Conservation (phyloP, 2,329 filamentous ascomycete species). For the Helotiales sp. region DNA sequence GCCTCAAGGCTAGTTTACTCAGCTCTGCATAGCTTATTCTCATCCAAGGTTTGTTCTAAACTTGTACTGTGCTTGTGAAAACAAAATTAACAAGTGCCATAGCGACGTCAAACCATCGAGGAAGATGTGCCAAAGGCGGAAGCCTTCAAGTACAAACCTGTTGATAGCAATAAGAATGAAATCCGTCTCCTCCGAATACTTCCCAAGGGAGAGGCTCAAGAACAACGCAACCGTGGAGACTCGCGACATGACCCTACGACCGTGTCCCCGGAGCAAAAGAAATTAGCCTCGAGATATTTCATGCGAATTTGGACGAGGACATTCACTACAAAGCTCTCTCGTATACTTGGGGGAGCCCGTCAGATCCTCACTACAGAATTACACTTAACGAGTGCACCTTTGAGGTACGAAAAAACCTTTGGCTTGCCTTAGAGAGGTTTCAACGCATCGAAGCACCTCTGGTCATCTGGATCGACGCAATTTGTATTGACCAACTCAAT, state of each 20-base stretch:
- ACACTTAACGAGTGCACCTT: slow-evolving; percentile 1
- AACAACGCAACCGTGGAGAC: not conserved
- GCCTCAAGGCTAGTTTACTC: too few relatives aligned
- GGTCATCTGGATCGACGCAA: slow-evolving; percentile 27
- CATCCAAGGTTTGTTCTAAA: too few relatives aligned
- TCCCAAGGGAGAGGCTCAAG: not conserved
- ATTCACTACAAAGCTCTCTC: slow-evolving; percentile 15
- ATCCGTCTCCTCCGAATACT: not conserved
- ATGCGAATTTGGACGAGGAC: not conserved
- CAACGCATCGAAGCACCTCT: slow-evolving; percentile 36
- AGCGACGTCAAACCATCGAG: too few relatives aligned
- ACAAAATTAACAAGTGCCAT: too few relatives aligned
- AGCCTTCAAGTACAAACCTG: not conserved
- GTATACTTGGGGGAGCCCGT: slow-evolving; percentile 11
- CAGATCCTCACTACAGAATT: not conserved
- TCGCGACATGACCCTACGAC: not conserved
- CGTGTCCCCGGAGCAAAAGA: not conserved
- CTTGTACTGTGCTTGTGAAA: too few relatives aligned
- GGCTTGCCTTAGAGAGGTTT: slow-evolving; percentile 30
- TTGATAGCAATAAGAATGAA: not conserved
- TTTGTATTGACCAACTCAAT: slow-evolving; percentile 30
- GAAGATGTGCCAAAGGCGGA: too few relatives aligned
- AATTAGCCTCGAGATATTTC: slow-evolving; percentile 6
- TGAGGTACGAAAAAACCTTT: not conserved
- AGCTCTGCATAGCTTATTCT: too few relatives aligned